Conservation (phyloP, 768 basidiomycete species). For the Scleroderma citrinum region DNA sequence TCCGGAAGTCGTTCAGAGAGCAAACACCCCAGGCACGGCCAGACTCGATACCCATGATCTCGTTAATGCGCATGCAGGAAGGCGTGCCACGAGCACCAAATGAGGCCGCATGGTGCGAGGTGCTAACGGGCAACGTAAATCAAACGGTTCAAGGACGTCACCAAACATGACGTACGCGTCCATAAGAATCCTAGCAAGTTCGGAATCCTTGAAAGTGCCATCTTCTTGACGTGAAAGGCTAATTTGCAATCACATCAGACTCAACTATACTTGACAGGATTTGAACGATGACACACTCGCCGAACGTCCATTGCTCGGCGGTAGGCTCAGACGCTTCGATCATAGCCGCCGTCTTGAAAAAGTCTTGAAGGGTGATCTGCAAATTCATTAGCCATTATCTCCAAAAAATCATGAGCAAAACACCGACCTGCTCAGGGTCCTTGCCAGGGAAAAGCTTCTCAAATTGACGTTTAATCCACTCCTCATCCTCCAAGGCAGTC, state of each 20-base stretch:
- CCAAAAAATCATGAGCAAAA: conserved; percentile 8
- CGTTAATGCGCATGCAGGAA: conserved; percentile 65
- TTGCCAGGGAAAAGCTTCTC: conserved; percentile 48
- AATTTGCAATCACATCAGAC: conserved; percentile 5
- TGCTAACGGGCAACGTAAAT: conserved; percentile 37
- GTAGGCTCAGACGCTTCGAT: conserved; percentile 39
- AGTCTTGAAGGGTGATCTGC: conserved; percentile 42
- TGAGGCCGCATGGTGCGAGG: conserved; percentile 62
- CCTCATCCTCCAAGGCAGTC: conserved; percentile 62
- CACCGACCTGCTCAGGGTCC: conserved; percentile 31
- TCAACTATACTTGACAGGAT: not conserved
- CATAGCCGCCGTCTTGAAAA: conserved; percentile 39
- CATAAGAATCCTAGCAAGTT: conserved; percentile 62
- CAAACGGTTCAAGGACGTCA: not conserved
- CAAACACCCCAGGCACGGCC: conserved; percentile 78
- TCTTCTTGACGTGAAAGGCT: conserved; percentile 58
- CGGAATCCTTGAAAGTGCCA: conserved; percentile 59
- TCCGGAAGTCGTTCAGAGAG: conserved; percentile 78
- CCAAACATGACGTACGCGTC: conserved; percentile 47
- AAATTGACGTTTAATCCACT: conserved; percentile 56
- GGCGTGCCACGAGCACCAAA: conserved; percentile 79
- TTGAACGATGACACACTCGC: conserved; percentile 35
- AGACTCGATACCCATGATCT: conserved; percentile 80
- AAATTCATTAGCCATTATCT: not conserved
- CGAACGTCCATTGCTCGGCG: conserved; percentile 62